These are phyloP conservation scores for Begonia masoniana DNA, from an alignment of 306 rosid genomes.

Conservation along the genomic window DNA sequence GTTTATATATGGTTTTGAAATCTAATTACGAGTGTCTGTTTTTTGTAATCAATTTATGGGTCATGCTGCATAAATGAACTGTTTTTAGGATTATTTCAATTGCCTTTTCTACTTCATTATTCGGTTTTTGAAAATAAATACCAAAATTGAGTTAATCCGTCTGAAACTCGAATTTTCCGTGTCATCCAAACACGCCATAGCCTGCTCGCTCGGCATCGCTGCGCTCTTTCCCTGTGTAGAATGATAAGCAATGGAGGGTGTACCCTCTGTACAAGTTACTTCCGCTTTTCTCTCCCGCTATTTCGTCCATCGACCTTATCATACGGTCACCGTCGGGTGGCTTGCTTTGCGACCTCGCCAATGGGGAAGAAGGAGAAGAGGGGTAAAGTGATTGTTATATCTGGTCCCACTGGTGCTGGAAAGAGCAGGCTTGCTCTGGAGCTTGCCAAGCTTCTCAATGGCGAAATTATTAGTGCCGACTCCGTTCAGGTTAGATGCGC, in stretches of 20 bases:
- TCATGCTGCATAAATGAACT: too few species aligned
- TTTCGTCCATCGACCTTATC: constrained; percentile 13
- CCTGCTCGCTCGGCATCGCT: too few species aligned
- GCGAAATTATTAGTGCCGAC: constrained; percentile 88
- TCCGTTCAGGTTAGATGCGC: constrained; percentile 63
- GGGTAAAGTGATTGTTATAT: constrained; percentile 64
- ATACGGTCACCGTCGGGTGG: constrained; percentile 23
- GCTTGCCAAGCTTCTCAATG: constrained; percentile 78
- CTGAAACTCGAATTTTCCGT: too few species aligned
- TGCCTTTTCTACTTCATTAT: too few species aligned
- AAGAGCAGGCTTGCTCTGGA: constrained; percentile 74
- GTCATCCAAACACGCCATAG: too few species aligned
- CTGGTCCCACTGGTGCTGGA: constrained; percentile 94
- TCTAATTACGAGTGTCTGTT: too few species aligned
- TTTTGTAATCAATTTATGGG: too few species aligned
- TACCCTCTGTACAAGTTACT: constrained; percentile 28
- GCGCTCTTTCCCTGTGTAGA: not conserved
- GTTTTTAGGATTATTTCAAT: too few species aligned
- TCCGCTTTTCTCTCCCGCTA: constrained; percentile 21
- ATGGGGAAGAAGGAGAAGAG: constrained; percentile 20
- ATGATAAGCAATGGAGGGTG: constrained; percentile 34
- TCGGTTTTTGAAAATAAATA: too few species aligned
- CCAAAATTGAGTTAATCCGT: too few species aligned
- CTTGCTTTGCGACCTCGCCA: constrained; percentile 20
- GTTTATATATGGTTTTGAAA: too few species aligned